phyloP scores from a whole-genome alignment of 225 moss, liverwort and hornwort species.

The Pseudisothecium myosuroides region DNA sequence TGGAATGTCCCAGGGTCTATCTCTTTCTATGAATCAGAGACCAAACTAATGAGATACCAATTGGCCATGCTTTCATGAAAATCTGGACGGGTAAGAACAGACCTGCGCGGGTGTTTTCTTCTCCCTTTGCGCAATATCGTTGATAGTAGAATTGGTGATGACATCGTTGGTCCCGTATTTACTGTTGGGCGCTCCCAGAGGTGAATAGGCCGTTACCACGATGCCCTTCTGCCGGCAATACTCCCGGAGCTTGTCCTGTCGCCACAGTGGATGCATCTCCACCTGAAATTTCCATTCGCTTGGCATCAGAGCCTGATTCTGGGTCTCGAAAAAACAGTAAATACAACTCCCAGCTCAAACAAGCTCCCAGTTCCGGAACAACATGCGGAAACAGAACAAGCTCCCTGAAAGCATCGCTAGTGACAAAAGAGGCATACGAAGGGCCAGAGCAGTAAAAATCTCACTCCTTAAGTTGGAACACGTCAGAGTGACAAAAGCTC shows the following conservation, averaged over 20 bases:
- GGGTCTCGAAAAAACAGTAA: neutral
- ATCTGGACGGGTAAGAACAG: too few relatives aligned
- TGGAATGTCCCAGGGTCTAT: neutral
- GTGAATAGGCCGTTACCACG: conserved; percentile 28
- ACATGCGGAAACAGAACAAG: neutral
- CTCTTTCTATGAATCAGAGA: neutral
- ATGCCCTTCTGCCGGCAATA: conserved; percentile 37
- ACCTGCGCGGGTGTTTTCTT: conserved; percentile 23
- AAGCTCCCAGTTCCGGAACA: neutral
- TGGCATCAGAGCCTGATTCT: neutral
- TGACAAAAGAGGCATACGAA: neutral
- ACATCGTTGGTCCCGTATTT: conserved; percentile 14
- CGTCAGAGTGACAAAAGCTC: neutral
- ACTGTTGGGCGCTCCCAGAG: conserved; percentile 39
- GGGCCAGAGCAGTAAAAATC: neutral
- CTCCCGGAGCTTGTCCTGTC: conserved; percentile 16
- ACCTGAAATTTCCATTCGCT: conserved; percentile 1
- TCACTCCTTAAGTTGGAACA: neutral
- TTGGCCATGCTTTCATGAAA: too few relatives aligned
- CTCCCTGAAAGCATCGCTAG: neutral
- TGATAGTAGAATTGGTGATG: conserved; percentile 15
- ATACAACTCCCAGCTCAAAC: neutral
- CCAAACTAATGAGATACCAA: too few relatives aligned
- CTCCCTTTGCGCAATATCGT: conserved; percentile 10
- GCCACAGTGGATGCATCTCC: conserved; percentile 41